Conservation (phyloP, 805 yeast species). For the Ogataea methylovora region DNA sequence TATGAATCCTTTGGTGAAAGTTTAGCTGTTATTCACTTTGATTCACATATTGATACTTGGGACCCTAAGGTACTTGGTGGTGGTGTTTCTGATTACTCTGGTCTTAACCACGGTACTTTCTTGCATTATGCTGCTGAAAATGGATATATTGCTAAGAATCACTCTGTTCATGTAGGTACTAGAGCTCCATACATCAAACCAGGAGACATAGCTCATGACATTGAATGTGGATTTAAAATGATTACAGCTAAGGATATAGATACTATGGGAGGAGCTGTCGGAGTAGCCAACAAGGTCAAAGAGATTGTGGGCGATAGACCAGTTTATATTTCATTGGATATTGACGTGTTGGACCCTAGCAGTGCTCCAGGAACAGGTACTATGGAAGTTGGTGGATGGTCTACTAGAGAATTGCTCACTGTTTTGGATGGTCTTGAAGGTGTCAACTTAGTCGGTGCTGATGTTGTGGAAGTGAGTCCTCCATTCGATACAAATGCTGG, state of each 20-base stretch:
- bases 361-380: slow-evolving; percentile 78
- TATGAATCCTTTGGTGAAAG: slow-evolving; percentile 34
- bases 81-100: slow-evolving; percentile 48
- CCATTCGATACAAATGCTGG: slow-evolving; percentile 56
- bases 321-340: slow-evolving; percentile 40
- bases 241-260: slow-evolving; percentile 43
- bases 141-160: slow-evolving; percentile 44
- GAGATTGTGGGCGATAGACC: slow-evolving; percentile 29
- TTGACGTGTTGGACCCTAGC: slow-evolving; percentile 67
- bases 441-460: slow-evolving; percentile 63
- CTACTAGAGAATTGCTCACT: slow-evolving; percentile 54
- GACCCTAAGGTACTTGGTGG: slow-evolving; percentile 58
- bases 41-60: slow-evolving; percentile 66
- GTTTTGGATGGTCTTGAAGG: slow-evolving; percentile 54
- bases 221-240: slow-evolving; percentile 37
- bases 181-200: slow-evolving; percentile 48
- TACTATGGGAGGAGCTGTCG: slow-evolving; percentile 21
- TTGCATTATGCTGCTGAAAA: slow-evolving; percentile 64
- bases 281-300: slow-evolving; percentile 29
- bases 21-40: slow-evolving; percentile 47
- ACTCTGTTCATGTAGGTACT: slow-evolving; percentile 54
- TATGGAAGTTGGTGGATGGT: slow-evolving; percentile 69
- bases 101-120: slow-evolving; percentile 58
- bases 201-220: slow-evolving; percentile 35
- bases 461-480: slow-evolving; percentile 65